Percentiles rank a stretch among this genome's conserved stretches.
Conservation (phyloP, 2,329 filamentous ascomycete genomes). For the Claviceps maximensis region DNA sequence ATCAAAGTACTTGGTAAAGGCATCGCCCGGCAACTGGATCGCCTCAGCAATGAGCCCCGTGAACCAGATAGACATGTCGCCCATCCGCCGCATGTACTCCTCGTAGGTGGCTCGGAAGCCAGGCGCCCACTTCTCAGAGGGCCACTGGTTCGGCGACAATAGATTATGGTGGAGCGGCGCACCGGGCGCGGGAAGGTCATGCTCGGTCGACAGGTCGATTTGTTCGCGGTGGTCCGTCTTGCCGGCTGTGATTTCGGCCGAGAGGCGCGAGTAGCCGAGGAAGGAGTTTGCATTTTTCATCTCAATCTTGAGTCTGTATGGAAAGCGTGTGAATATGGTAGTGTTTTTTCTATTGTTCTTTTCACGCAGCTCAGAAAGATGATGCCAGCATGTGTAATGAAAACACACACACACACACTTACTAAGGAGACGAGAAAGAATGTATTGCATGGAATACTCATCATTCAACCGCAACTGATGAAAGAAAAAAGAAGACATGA, state of each 20-base stretch:
- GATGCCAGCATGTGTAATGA: no score
- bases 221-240: slow-evolving; percentile 72
- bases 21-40: slow-evolving; percentile 53
- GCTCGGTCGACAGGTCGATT: slow-evolving; percentile 72
- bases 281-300: slow-evolving; percentile 65
- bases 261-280: slow-evolving; percentile 53
- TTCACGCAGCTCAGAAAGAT: no score
- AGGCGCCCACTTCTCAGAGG: slow-evolving; percentile 47
- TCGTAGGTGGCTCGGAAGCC: slow-evolving; percentile 55
- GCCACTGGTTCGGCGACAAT: slow-evolving; percentile 71
- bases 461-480: no score
- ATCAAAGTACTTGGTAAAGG: slow-evolving; percentile 73
- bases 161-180: slow-evolving; percentile 64
- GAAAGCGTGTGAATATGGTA: neutral
- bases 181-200: slow-evolving; percentile 46
- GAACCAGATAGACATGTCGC: slow-evolving; percentile 56
- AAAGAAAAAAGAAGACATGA: neutral
- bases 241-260: slow-evolving; percentile 59
- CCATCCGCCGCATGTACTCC: slow-evolving; percentile 68
- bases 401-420: no score
- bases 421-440: neutral
- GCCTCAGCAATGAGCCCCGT: slow-evolving; percentile 73
- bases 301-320: slow-evolving; percentile 47
- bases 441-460: no score
- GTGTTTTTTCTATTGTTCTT: neutral